phyloP scores from a whole-genome alignment of 139 green algal species.

The Nannochloris sp. region DNA sequence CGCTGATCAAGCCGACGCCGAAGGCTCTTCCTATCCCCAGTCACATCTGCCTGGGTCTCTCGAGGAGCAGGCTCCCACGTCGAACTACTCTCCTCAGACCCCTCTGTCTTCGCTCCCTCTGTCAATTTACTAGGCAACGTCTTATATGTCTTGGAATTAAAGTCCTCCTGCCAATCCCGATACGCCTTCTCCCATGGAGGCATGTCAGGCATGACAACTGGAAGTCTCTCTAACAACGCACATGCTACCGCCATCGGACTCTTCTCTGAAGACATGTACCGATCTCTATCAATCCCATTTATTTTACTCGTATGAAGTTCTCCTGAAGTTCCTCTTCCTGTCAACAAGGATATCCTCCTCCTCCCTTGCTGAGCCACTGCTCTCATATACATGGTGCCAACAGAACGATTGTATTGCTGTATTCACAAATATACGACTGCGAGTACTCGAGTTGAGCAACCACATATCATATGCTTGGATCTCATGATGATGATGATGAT shows the following conservation, averaged over 20 bases:
- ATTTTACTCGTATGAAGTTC: too few species aligned
- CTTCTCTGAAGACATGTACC: background rate
- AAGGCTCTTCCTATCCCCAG: conserved; percentile 18
- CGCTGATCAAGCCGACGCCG: conserved; percentile 33
- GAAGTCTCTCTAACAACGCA: conserved; percentile 28
- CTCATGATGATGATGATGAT: too few species aligned
- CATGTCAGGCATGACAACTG: conserved; percentile 13
- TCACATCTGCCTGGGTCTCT: conserved; percentile 21
- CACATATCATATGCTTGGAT: too few species aligned
- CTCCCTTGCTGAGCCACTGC: too few species aligned
- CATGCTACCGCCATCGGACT: conserved; percentile 11
- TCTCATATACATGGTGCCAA: too few species aligned
- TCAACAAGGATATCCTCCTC: too few species aligned
- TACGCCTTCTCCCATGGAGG: conserved; percentile 30
- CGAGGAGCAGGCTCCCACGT: conserved; percentile 25
- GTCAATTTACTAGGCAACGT: conserved; percentile 13
- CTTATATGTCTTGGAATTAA: conserved; percentile 6
- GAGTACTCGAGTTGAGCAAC: too few species aligned
- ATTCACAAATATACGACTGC: too few species aligned
- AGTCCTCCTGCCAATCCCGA: conserved; percentile 4
- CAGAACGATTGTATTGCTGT: too few species aligned
- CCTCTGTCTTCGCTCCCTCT: background rate
- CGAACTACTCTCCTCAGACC: background rate
- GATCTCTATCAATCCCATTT: too few species aligned
- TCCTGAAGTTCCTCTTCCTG: too few species aligned